Percentiles rank a stretch among this genome's conserved stretches.
Conservation (phyloP, 352 stramenopile species). For the Paralagenidium karlingii region DNA sequence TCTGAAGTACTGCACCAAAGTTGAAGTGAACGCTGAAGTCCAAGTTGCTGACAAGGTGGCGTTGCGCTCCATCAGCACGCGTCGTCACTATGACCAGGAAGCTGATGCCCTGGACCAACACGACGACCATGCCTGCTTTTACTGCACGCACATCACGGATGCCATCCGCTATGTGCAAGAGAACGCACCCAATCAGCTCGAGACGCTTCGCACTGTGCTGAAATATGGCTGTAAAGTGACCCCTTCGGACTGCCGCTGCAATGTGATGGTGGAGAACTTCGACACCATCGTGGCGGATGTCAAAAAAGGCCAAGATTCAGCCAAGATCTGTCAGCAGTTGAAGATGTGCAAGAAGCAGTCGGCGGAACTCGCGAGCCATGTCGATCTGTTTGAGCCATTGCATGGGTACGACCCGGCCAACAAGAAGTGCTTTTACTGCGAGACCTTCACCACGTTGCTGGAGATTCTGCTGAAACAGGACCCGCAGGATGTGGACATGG, state of each 20-base stretch:
- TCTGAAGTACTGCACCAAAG: constrained; percentile 28
- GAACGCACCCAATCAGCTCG: constrained; percentile 19
- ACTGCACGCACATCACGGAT: constrained; percentile 23
- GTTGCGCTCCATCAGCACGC: no score
- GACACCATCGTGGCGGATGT: constrained; percentile 38
- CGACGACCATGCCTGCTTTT: constrained; percentile 23
- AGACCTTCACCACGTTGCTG: constrained; percentile 42
- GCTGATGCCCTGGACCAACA: no score
- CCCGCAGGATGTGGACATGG: constrained; percentile 28
- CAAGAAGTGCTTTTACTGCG: constrained; percentile 47
- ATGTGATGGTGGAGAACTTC: constrained; percentile 33
- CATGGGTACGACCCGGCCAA: constrained; percentile 4
- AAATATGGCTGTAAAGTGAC: constrained; percentile 25
- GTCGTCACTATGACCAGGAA: no score
- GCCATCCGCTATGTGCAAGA: constrained; percentile 28
- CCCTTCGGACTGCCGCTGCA: constrained; percentile 26
- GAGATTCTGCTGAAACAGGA: constrained; percentile 50
- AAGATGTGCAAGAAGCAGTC: constrained; percentile 20
- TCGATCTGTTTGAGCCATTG: constrained; percentile 1
- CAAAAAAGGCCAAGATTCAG: constrained; percentile 27
- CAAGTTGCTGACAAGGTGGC: no score
- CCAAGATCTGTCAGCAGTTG: constrained; percentile 24
- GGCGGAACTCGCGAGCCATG: neutral
- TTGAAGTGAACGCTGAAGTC: no score
- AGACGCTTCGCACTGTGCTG: constrained; percentile 22